Evolutionary conservation across 1,284 basidiomycete genomes (phyloP), one percentile per base, ranked within the genome.

Genomic region (Trametes pubescens): DNA sequence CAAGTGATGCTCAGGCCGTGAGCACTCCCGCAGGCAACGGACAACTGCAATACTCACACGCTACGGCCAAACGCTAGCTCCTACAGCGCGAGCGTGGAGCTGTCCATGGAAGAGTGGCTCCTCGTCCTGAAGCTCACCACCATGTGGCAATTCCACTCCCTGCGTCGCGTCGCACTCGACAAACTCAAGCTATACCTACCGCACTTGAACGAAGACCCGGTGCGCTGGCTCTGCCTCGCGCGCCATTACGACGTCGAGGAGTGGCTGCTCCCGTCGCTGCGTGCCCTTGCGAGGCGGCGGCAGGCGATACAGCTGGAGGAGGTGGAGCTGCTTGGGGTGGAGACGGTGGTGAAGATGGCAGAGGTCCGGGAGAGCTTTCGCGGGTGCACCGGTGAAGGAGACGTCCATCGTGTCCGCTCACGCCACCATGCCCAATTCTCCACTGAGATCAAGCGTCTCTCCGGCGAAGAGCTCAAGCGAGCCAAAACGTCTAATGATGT

Each of bases 51-150:
- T 2, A 8, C 40, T 18, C 40, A 43, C 40, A 13, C 18, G 40
- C 40, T n/a, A 11, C 29, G 6, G 9, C 34, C 18, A 3, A 6
- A 10, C 29, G 34, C 6, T n/a, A 65, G 58, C 3, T 38, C 48
- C 18, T 52, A 61, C 29, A 51, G 37, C 9, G 22, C 9, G 32
- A 9, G 10, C 11, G n/a, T 1, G 18, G 22, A 47, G 8, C 59
- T 56, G 5, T 44, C 59, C 2, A 40, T 40, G n/a, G 51, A 64
- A 24, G 51, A 66, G 32, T 66, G 64, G 64, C 53, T 59, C n/a
- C n/a, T 51, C 3, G 62, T 65, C 34, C 40, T 68, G 18, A 66
- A 66, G 38, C 62, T 66, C 40, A 43, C 62, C 2, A 62, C 64
- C 11, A 64, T 59, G 61, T 68, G 67, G 65, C 11, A 54, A 4